Evolutionary conservation across 768 basidiomycete genomes (phyloP), one percentile per base, ranked within the genome.

Genomic region (Tephrocybe sp.): DNA sequence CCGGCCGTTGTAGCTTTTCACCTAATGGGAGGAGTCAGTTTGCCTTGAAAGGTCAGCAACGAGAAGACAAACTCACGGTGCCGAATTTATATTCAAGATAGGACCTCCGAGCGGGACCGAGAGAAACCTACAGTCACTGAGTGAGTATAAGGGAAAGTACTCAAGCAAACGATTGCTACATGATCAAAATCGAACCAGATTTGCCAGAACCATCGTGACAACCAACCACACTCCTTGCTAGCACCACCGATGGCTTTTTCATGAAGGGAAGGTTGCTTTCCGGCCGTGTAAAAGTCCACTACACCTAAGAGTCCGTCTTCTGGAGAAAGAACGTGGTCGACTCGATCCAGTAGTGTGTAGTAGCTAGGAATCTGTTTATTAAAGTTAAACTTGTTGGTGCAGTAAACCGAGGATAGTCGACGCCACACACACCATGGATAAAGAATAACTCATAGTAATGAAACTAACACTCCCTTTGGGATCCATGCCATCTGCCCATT

Each of bases 11-110:
- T 81, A 85, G 31, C 73, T 77, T 63, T 86, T 88, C 59, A 81
- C 68, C 76, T 78, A 46, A 5, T 36, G 12, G 54, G 31, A 51
- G 19, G 31, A 51, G 19, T 38, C 34, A 17, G 3, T 35, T 52
- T 17, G 39, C n/a, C 42, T 26, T 20, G 16, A 43, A 7, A 22
- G 35, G 14, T 42, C 17, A 16, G 9, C 23, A 30, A 13, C 13
- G 16, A 52, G 6, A 1, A 22, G 17, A 10, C 36, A 46, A 8
- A 68, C 73, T 45, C 39, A 85, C 80, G 22, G 87, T 89, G 35
- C 86, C 86, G 66, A 89, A 89, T 51, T 80, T 80, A 66, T 89
- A 87, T 64, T 91, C 88, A 31, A 90, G 74, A 64, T 89, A 90
- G 46, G 84, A 80, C 16, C 85, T 74, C 31, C 86, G 68, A 22